A percentile compares a stretch with the other conserved stretches of the same genome.
Conservation (phyloP, 2,329 filamentous ascomycete genomes). For the Lecanoromycetidae sp. region DNA sequence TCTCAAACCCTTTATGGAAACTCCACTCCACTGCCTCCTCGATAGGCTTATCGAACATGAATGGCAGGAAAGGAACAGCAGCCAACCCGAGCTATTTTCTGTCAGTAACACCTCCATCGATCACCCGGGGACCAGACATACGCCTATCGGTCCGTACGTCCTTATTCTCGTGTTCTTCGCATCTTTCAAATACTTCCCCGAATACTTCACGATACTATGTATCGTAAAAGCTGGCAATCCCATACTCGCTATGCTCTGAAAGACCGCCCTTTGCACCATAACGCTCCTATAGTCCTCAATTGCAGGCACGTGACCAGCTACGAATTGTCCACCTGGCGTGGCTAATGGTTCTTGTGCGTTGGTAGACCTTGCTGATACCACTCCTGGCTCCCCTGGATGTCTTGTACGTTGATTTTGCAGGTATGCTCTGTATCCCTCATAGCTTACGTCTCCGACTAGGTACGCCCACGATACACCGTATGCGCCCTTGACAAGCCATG, state of each 20-base stretch:
- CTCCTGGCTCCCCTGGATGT: conserved; percentile 40
- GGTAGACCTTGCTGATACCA: neutral
- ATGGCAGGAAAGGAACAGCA: conserved; percentile 27
- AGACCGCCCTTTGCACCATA: conserved; percentile 80
- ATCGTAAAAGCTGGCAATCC: conserved; percentile 88
- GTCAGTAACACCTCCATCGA: conserved; percentile 15
- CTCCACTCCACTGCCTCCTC: conserved; percentile 82
- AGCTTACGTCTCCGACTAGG: conserved; percentile 73
- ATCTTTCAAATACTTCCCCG: conserved; percentile 72
- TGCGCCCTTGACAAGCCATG: conserved; percentile 63
- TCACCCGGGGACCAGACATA: conserved; percentile 38
- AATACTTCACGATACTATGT: conserved; percentile 83
- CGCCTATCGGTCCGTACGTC: conserved; percentile 82
- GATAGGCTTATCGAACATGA: conserved; percentile 58
- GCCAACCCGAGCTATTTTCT: conserved; percentile 43
- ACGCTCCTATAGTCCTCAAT: conserved; percentile 85
- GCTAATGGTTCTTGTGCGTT: conserved; percentile 12
- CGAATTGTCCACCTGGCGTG: conserved; percentile 20
- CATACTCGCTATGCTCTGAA: conserved; percentile 88
- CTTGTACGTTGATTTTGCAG: conserved; percentile 67
- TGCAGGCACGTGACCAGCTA: conserved; percentile 46
- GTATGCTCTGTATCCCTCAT: conserved; percentile 95
- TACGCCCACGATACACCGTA: conserved; percentile 93
- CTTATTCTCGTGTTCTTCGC: conserved; percentile 62
- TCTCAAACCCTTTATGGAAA: conserved; percentile 71